Evolutionary conservation across 148 eudicot genomes (phyloP).

Genomic region (Agrostemma githago): DNA sequence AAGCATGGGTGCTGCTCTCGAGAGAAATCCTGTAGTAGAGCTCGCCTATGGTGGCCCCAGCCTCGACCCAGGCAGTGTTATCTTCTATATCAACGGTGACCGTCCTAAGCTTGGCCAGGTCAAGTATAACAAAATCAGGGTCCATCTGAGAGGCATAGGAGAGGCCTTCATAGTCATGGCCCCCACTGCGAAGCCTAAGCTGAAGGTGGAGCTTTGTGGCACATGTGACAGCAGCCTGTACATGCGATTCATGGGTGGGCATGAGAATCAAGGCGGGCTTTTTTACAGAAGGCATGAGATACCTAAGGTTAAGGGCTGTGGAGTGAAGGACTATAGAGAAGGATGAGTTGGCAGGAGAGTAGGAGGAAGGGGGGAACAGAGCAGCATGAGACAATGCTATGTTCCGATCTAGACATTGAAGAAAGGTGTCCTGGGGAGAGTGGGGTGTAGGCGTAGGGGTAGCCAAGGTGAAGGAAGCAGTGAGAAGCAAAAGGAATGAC

Average conservation of each 20-base stretch:
- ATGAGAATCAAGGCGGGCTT: slow-evolving; percentile 31
- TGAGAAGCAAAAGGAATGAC: slow-evolving; percentile 16
- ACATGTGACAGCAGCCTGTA: slow-evolving; percentile 31
- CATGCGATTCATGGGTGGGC: slow-evolving; percentile 31
- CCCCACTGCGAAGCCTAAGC: slow-evolving; percentile 45
- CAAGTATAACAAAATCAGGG: slow-evolving; percentile 37
- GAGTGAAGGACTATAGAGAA: slow-evolving; percentile 27
- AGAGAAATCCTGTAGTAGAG: slow-evolving; percentile 36
- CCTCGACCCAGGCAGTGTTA: slow-evolving; percentile 42
- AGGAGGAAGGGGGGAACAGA: slow-evolving; percentile 30
- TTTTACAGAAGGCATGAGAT: slow-evolving; percentile 27
- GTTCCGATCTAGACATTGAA: slow-evolving; percentile 26
- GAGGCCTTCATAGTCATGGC: slow-evolving; percentile 50
- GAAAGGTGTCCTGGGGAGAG: slow-evolving; percentile 18
- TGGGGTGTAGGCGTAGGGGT: slow-evolving; percentile 10
- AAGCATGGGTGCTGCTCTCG: slow-evolving; percentile 31
- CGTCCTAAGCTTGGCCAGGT: slow-evolving; percentile 31
- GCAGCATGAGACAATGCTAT: slow-evolving; percentile 1
- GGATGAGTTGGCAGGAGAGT: slow-evolving; percentile 20
- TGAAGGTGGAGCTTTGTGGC: slow-evolving; percentile 29
- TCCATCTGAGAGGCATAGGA: slow-evolving; percentile 34
- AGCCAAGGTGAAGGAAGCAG: slow-evolving; percentile 22
- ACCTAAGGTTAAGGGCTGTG: slow-evolving; percentile 30
- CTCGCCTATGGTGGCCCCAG: slow-evolving; percentile 48
- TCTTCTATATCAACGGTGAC: slow-evolving; percentile 29